Evolutionary conservation across 1,139 yeast genomes (phyloP), one percentile per base, ranked within the genome.

Genomic region (Sporopachydermia cereana): DNA sequence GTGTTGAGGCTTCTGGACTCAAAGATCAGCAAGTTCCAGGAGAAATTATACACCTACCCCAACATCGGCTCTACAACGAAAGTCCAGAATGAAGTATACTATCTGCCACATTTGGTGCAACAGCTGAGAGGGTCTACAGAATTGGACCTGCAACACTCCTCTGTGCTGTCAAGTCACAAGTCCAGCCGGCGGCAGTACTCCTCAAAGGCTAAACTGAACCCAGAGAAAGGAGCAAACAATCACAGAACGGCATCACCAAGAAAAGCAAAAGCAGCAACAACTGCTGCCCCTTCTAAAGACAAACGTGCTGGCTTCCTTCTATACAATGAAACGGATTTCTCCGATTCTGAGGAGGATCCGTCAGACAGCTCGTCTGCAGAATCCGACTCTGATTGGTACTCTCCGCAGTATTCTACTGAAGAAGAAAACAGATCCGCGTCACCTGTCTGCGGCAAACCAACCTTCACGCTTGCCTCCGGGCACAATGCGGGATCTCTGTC

Each of bases 1-100:
- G 39, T 34, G 9, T 21, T 34, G 22, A 34, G 39, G 17, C n/a
- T 20, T 7, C 39, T 34, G 22, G 39, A 34, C n/a, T 34, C 39
- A 9, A 34, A 34, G n/a, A 34, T 34, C 39, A 34, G n/a, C 22
- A 34, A 34, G 17, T 34, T 16, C 39, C 12, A 20, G 5, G 39
- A 34, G 17, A 21, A 34, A 20, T 21, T 34, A 20, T 34, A 34
- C 17, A 16, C 39, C 17, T 34, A 7, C 22, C 39, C 39, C 17
- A 34, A 34, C 17, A 34, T 34, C 22, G n/a, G 22, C 18, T 34
- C 12, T 16, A 16, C 39, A 5, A 21, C 17, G 9, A 20, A 34
- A n/a, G 17, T 7, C 22, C 20, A n/a, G 9, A 34, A 34, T 20
- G 39, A 34, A 16, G 39, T 34, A 16, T 34, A 16, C 39, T 34